Base-by-base conservation (phyloP, 306 rosid genomes). In the Vigna reflexopilosa region DNA sequence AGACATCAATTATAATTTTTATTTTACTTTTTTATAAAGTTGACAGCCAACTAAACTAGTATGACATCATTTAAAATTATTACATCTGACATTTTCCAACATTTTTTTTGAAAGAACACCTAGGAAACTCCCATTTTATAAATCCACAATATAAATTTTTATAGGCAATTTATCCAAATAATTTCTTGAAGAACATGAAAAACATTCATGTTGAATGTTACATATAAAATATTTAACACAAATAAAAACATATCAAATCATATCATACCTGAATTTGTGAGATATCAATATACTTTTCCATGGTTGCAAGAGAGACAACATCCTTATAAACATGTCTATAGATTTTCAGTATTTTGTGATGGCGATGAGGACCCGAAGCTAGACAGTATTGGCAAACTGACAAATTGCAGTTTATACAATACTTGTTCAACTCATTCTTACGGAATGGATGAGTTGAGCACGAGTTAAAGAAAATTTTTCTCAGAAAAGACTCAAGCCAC, bases 211-310 rank as follows among this genome's bases (percentile, higher is more conserved):
- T 54, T 26, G 15, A 40, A 72, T 42, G 59, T 3, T 4, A 24
- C 8, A 13, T 9, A 42, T 50, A 71, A 70, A 45, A 66, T 66
- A 40, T 51, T 73, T 28, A 15, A 54, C 65, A 44, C n/a, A 4
- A 50, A 72, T 13, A 30, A 69, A 26, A 75, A 45, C 34, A 13
- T 58, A 47, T 61, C 19, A 76, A 3, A 30, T 30, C 4, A 30
- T 32, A 15, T 47, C 61, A 13, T 83, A 89, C 89, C 88, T 89
- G 93, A 75, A 89, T 85, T 32, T 78, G 58, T 15, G 91, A 81
- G 77, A 80, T 81, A 55, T 89, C 89, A 17, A 89, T 61, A 24
- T 69, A 28, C 56, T 74, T 83, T 34, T 85, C 83, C 85, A 89
- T 75, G 34, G 87, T 36, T 71, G 42, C 6, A 51, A 81, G 73